Base-by-base conservation (phyloP, 2,329 filamentous ascomycete genomes). In the Geoglossum cookeanum region DNA sequence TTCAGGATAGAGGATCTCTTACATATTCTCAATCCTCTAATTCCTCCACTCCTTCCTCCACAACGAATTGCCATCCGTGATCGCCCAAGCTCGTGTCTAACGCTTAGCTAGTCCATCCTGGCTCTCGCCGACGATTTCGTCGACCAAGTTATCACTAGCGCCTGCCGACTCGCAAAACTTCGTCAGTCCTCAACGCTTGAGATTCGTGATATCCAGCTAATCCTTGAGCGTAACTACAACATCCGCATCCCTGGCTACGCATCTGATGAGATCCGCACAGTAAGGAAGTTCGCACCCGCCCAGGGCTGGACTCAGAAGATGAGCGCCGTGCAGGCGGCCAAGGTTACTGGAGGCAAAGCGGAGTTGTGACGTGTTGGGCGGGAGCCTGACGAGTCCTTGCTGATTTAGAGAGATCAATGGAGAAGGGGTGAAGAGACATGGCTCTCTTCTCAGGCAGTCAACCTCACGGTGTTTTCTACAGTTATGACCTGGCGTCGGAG, bases 271-370 rank as follows among this genome's bases (percentile, higher is more conserved):
- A 79, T 96, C 59, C 83, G 92, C 58, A 96, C 89, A 0, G 91
- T 97, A 33, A 84, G 90, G 68, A 96, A 96, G 74, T 85, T 94
- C 56, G 85, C 92, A 68, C 92, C 92, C 1, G 83, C 88, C 22
- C 75, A 84, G 15, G 86, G 82, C 27, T 98, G 92, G 89, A 91
- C 92, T 60, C 84, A 86, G 63, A 98, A 98, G 76, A 94, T 98
- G 84, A 91, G 89, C 65, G 91, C 92, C 29, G 85, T 98, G 15
- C 89, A 95, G 71, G 91, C 90, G 1, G 88, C 89, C 52, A 97
- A 97, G 74, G 89, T 73, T 59, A 76, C 53, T 4, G 57, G 57
- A n/a, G 57, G 57, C 5, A 58, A 58, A 17, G 35, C 57, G 9
- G 57, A 58, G 15, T 27, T 47, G 33, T 58, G 48, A 58, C 3